Evolutionary conservation across 1,284 basidiomycete species (phyloP), one percentile per base, ranked within the genome.

Genomic region (Fereydounia khargensis): DNA sequence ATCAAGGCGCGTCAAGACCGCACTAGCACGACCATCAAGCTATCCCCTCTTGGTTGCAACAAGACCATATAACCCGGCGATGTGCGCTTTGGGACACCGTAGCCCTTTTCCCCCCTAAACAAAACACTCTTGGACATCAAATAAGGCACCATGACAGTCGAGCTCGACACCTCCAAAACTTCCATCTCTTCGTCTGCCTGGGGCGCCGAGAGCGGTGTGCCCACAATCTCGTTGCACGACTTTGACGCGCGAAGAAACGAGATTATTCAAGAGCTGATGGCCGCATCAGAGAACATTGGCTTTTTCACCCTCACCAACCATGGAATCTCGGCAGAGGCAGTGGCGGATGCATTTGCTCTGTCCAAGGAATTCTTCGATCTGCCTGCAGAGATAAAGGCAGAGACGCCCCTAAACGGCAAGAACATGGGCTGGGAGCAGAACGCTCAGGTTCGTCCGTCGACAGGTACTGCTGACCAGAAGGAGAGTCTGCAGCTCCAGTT

Each of bases 331-430:
- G 72, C 79, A 40, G 74, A 78, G 2, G 79, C 79, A 44, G 77
- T 83, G n/a, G 76, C 79, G 23, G 60, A 58, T 11, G 83, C 84
- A 78, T 85, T 85, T 58, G 68, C 17, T 14, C 46, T 83, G 81
- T 81, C 81, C 2, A 80, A 79, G 54, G 73, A 68, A 17, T 81
- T 85, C 71, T 85, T 85, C 52, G 76, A 77, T 1, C 78, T 80
- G 4, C 80, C 83, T 0, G 54, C 77, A 41, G 81, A 82, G 27
- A 70, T 74, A 22, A 85, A 85, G 65, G 76, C 79, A 68, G 78
- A 82, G 6, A 82, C 82, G 0, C 82, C 83, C 6, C 74, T 78
- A 2, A 80, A 80, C 10, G 83, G 82, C 2, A 76, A 77, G 10
- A 81, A 81, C 24, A 60, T 76, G 43, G 75, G 74, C 3, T 63